phyloP scores from a whole-genome alignment of 2,329 filamentous ascomycete genomes.

The Cladosporium sp. region DNA sequence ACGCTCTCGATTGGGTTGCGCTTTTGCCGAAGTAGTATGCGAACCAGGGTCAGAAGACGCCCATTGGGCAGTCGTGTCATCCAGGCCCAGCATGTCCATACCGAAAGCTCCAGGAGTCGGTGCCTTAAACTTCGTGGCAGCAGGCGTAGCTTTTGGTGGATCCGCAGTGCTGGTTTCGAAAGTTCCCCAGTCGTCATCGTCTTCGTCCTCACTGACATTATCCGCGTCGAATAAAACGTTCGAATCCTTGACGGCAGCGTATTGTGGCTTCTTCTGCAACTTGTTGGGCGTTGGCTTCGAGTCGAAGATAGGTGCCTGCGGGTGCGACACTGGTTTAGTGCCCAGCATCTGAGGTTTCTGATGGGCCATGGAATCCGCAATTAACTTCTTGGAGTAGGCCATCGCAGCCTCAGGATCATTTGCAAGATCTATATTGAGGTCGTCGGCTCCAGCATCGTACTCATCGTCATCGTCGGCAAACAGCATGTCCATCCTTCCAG shows the following conservation, averaged over 20 bases:
- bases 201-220: constrained; percentile 23
- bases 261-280: constrained; percentile 22
- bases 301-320: not conserved
- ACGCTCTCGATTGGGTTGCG: not conserved
- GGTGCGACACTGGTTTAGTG: not conserved
- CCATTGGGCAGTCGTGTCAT: constrained; percentile 16
- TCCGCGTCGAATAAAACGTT: constrained; percentile 33
- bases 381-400: constrained; percentile 31
- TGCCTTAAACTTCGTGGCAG: not conserved
- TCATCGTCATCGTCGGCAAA: constrained; percentile 30
- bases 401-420: constrained; percentile 32
- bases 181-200: constrained; percentile 33
- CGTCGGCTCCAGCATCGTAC: constrained; percentile 31
- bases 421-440: constrained; percentile 26
- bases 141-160: not conserved
- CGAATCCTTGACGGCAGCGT: constrained; percentile 16
- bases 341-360: constrained; percentile 10
- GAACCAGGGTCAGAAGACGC: not conserved
- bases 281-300: constrained; percentile 21
- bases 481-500: constrained; percentile 30
- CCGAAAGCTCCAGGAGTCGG: not conserved
- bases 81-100: constrained; percentile 27
- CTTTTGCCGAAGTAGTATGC: constrained; percentile 5
- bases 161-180: constrained; percentile 22
- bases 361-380: constrained; percentile 24